Evolutionary conservation across 805 yeast species (phyloP).

Genomic region (Clavispora santaluciae): DNA sequence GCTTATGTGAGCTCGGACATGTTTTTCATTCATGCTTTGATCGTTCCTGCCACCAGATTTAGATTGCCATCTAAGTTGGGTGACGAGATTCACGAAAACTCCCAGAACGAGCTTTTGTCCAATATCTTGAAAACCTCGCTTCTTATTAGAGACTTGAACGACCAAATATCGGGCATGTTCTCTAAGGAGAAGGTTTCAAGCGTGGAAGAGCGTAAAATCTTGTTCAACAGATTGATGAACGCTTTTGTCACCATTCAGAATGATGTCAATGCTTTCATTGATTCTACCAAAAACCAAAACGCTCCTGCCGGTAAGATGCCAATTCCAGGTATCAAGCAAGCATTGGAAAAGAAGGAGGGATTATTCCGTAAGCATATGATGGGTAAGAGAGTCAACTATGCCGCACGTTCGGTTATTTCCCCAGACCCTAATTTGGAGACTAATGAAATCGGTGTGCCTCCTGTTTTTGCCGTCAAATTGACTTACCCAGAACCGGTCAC

Average conservation of each 20-base stretch:
- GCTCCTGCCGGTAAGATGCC: conserved; percentile 64
- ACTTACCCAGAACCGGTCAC: conserved; percentile 99
- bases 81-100: conserved; percentile 91
- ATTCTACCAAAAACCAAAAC: conserved; percentile 83
- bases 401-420: conserved; percentile 98
- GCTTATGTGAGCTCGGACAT: conserved; percentile 61
- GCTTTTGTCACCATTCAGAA: conserved; percentile 92
- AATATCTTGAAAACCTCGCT: conserved; percentile 76
- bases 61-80: conserved; percentile 96
- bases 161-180: conserved; percentile 60
- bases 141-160: conserved; percentile 83
- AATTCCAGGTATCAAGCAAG: conserved; percentile 95
- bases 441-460: conserved; percentile 97
- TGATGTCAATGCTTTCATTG: conserved; percentile 91
- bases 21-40: conserved; percentile 82
- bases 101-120: conserved; percentile 84
- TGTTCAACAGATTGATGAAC: conserved; percentile 89
- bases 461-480: conserved; percentile 91
- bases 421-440: conserved; percentile 99
- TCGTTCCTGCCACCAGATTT: conserved; percentile 96
- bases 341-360: conserved; percentile 97
- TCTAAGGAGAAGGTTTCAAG: conserved; percentile 46
- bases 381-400: conserved; percentile 99
- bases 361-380: conserved; percentile 97
- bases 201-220: conserved; percentile 65